Evolutionary conservation across 1,139 yeast genomes (phyloP).

Genomic region (Kazachstania sp.): DNA sequence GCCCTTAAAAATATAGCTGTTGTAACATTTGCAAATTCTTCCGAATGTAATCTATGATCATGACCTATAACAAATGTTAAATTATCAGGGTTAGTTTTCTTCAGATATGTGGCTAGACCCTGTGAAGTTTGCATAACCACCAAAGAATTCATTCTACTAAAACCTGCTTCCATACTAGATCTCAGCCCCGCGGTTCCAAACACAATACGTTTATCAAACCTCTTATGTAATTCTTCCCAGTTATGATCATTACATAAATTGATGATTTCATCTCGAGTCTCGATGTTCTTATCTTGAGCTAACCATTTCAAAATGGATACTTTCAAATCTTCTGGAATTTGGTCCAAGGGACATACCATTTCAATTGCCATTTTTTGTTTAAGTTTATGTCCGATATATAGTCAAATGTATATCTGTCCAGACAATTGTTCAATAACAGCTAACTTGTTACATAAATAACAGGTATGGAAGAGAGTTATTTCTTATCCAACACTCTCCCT

Average conservation of each 20-base stretch:
- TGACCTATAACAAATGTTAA: conserved; percentile 72
- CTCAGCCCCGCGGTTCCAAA: conserved; percentile 94
- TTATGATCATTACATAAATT: conserved; percentile 37
- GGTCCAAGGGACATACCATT: neutral
- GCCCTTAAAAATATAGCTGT: conserved; percentile 62
- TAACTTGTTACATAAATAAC: no score
- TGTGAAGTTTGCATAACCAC: conserved; percentile 90
- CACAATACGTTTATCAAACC: conserved; percentile 48
- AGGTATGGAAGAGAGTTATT: no score
- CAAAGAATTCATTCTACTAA: conserved; percentile 78
- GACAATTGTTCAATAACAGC: no score
- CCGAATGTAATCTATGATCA: conserved; percentile 82
- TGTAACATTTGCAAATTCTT: conserved; percentile 68
- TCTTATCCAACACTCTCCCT: no score
- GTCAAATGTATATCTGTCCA: no score
- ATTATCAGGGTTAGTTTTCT: conserved; percentile 30
- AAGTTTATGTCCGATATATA: no score
- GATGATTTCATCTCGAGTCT: conserved; percentile 49
- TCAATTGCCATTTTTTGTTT: neutral
- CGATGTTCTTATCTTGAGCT: conserved; percentile 36
- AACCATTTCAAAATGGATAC: conserved; percentile 20
- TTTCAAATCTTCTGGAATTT: conserved; percentile 13
- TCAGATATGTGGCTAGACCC: conserved; percentile 65
- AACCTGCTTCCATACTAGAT: conserved; percentile 85
- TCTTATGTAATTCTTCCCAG: conserved; percentile 40